phyloP scores from a whole-genome alignment of 2,329 filamentous ascomycete species.

The Penicillium sp. region DNA sequence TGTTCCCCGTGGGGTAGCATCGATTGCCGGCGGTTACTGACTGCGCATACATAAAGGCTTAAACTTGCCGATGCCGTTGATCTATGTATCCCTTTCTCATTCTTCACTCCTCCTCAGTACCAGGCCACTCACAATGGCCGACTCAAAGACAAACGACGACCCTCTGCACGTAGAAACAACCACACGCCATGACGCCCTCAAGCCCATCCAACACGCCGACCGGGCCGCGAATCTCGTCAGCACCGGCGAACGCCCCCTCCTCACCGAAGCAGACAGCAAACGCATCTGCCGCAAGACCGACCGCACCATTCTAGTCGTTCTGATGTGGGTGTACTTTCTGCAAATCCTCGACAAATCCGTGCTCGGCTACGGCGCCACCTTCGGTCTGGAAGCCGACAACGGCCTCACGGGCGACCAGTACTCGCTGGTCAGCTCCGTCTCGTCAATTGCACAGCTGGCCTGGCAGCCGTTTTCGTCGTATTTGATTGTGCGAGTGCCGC shows the following conservation, averaged over 20 bases:
- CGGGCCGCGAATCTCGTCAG: conserved; percentile 7
- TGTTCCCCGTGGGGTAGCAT: too few species aligned
- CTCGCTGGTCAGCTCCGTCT: conserved; percentile 55
- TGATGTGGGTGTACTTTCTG: conserved; percentile 46
- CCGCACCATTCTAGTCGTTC: conserved; percentile 49
- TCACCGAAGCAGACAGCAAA: conserved; percentile 42
- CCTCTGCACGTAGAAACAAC: background rate
- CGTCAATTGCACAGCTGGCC: conserved; percentile 56
- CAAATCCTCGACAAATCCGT: conserved; percentile 58
- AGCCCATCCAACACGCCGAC: conserved; percentile 10
- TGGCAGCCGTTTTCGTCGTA: conserved; percentile 60
- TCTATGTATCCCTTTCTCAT: too few species aligned
- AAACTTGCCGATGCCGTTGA: too few species aligned
- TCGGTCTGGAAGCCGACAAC: conserved; percentile 50
- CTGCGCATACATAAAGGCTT: too few species aligned
- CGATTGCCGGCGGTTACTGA: too few species aligned
- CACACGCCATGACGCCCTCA: background rate
- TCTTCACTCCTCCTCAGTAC: background rate
- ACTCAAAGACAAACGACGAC: background rate
- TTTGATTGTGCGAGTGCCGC: conserved; percentile 59
- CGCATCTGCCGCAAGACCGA: conserved; percentile 61
- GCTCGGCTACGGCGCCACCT: conserved; percentile 56
- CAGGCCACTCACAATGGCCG: background rate
- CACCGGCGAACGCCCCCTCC: conserved; percentile 7
- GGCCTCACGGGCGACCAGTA: conserved; percentile 53